Evolutionary conservation across 495 filamentous ascomycete genomes (phyloP).

Genomic region (Cryomyces antarcticus): DNA sequence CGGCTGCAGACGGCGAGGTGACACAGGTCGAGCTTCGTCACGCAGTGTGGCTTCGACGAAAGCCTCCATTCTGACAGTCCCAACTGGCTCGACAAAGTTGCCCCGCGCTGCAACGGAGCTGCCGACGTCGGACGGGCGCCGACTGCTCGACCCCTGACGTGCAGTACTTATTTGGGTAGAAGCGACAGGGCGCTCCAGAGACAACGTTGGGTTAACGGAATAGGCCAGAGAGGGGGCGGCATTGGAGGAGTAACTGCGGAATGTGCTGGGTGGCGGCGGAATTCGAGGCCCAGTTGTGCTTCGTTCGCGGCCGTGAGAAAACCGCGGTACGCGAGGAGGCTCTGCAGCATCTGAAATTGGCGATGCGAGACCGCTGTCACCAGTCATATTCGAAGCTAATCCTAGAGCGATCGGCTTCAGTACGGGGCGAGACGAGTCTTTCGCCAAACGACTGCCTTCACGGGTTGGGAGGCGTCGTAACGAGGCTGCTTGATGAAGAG

Average conservation of each 20-base stretch:
- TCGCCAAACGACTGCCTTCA: too few relatives aligned
- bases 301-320: constrained; percentile 55
- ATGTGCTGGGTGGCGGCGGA: constrained; percentile 34
- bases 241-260: constrained; percentile 56
- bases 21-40: neutral
- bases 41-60: constrained; percentile 41
- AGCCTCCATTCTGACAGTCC: constrained; percentile 91
- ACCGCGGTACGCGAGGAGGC: constrained; percentile 58
- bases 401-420: too few relatives aligned
- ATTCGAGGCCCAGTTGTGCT: constrained; percentile 61
- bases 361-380: neutral
- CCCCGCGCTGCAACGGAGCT: constrained; percentile 7
- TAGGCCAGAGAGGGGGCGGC: constrained; percentile 20
- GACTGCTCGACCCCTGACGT: neutral
- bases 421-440: too few relatives aligned
- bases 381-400: too few relatives aligned
- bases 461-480: too few relatives aligned
- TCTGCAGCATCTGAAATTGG: constrained; percentile 37
- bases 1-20: too few relatives aligned
- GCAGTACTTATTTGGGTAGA: neutral
- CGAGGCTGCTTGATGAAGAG: too few relatives aligned
- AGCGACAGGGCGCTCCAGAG: constrained; percentile 6
- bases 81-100: constrained; percentile 59
- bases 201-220: constrained; percentile 10
- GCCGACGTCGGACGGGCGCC: constrained; percentile 1